phyloP scores from a whole-genome alignment of 164 flowering plant species.

The Euptelea pleiosperma region DNA sequence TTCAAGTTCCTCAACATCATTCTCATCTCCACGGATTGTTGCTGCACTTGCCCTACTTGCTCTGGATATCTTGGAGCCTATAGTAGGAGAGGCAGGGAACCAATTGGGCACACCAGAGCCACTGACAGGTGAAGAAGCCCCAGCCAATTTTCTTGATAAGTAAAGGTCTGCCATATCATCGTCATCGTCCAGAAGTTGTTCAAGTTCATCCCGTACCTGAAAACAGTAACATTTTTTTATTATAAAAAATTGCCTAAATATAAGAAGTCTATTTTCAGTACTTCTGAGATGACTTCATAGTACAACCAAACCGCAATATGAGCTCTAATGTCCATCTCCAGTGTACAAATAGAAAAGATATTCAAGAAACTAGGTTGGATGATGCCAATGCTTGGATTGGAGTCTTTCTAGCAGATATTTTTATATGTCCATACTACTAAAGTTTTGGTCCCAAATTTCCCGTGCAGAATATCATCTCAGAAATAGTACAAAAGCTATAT shows the following conservation, averaged over 20 bases:
- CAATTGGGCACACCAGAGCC: conserved; percentile 59
- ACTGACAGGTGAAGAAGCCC: conserved; percentile 65
- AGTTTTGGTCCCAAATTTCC: background rate
- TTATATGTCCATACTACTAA: background rate
- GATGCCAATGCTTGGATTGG: background rate
- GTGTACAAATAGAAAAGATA: background rate
- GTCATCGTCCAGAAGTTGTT: conserved; percentile 92
- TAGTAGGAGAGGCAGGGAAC: conserved; percentile 71
- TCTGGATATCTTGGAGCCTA: conserved; percentile 71
- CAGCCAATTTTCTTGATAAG: conserved; percentile 70
- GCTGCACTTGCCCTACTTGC: conserved; percentile 74
- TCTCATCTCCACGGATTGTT: conserved; percentile 75
- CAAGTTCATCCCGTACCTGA: conserved; percentile 96
- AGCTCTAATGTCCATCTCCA: background rate
- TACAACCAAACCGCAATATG: no score
- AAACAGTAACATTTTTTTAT: background rate
- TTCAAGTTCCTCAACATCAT: conserved; percentile 95
- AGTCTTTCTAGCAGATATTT: background rate
- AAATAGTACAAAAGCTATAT: background rate
- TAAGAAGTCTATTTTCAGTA: background rate
- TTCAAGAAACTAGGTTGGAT: background rate
- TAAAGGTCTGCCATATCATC: conserved; percentile 98
- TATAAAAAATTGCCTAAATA: background rate
- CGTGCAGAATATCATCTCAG: background rate
- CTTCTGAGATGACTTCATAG: background rate